Evolutionary conservation across 2,329 filamentous ascomycete genomes (phyloP), one percentile per base, ranked within the genome.

Genomic region (Cladosporium sphaerospermum): DNA sequence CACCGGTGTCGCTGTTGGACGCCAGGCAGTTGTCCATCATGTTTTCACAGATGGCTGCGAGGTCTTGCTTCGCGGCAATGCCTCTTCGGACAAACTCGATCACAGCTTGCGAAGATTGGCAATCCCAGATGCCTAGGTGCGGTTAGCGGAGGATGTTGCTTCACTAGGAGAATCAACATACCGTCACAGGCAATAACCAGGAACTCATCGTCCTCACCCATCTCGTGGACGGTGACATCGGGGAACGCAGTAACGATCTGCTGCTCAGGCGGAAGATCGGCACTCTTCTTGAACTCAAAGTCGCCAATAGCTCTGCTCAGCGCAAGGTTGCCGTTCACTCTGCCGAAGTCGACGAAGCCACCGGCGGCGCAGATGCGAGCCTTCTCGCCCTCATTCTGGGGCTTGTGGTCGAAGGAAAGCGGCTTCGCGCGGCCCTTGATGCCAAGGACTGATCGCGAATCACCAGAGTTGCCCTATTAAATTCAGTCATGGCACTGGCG

Each of bases 1-100:
- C 93, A 52, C 93, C 93, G 32, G 92, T 96, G 75, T 99, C 93
- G 61, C 91, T 96, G 80, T 95, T 97, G 57, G 91, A 95, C 39
- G 93, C 91, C 60, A 99, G 79, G 70, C 93, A 99, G 77, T 97
- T 99, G 78, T 99, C 92, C 93, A 99, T 99, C 89, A 99, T 96
- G 76, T 99, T 99, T 75, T 99, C 93, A 72, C 92, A 97, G 66
- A 99, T 97, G 70, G 88, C 88, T 53, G 91, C 84, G 48, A 99
- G 81, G 46, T 95, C 88, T 74, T 99, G 93, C 78, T 96, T 96
- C 48, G 91, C 91, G 46, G 90, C 92, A 70, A 99, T 96, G 54
- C 93, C 93, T 68, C 93, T 86, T 70, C 93, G 83, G 59, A 97
- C 93, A 69, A 99, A 99, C 73, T 99, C 93, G 62, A 97, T 78